phyloP scores from a whole-genome alignment of 352 stramenopile genomes.

The Saprolegnia diclina region DNA sequence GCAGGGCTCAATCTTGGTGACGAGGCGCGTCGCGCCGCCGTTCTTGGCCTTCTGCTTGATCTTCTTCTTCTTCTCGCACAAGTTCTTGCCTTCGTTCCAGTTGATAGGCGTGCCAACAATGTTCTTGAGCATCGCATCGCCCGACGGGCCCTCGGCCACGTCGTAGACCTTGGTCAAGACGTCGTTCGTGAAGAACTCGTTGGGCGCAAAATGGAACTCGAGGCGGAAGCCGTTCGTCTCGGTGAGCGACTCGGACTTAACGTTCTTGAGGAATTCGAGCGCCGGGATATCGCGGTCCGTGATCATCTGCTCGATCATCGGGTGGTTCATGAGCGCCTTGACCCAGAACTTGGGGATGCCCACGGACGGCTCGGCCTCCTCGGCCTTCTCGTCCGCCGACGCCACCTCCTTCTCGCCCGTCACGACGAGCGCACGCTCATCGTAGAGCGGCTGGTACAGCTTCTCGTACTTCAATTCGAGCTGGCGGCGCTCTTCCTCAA shows the following conservation, averaged over 20 bases:
- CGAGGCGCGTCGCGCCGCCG: constrained; percentile 60
- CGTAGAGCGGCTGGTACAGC: constrained; percentile 80
- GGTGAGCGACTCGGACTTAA: constrained; percentile 69
- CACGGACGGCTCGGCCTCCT: constrained; percentile 45
- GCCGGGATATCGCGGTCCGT: constrained; percentile 73
- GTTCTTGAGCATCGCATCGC: constrained; percentile 75
- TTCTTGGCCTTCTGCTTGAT: constrained; percentile 82
- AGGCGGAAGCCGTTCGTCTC: constrained; percentile 84
- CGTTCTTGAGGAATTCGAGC: constrained; percentile 71
- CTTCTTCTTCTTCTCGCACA: constrained; percentile 83
- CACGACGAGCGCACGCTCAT: constrained; percentile 65
- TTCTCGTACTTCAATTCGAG: constrained; percentile 87
- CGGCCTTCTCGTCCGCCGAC: constrained; percentile 39
- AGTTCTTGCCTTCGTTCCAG: constrained; percentile 78
- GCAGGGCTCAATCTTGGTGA: constrained; percentile 72
- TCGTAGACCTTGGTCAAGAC: constrained; percentile 81
- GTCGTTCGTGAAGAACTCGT: constrained; percentile 75
- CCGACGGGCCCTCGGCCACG: constrained; percentile 73
- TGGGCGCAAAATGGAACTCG: constrained; percentile 71
- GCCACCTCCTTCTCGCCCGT: constrained; percentile 72
- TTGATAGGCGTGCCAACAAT: constrained; percentile 65
- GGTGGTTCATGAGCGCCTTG: constrained; percentile 82
- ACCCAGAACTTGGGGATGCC: constrained; percentile 82
- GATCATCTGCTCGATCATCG: constrained; percentile 65
- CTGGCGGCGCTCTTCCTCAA: constrained; percentile 77